Percentiles rank a stretch among this genome's conserved stretches.
Conservation (phyloP, 2,329 filamentous ascomycete species). For the Colletotrichum magnum region DNA sequence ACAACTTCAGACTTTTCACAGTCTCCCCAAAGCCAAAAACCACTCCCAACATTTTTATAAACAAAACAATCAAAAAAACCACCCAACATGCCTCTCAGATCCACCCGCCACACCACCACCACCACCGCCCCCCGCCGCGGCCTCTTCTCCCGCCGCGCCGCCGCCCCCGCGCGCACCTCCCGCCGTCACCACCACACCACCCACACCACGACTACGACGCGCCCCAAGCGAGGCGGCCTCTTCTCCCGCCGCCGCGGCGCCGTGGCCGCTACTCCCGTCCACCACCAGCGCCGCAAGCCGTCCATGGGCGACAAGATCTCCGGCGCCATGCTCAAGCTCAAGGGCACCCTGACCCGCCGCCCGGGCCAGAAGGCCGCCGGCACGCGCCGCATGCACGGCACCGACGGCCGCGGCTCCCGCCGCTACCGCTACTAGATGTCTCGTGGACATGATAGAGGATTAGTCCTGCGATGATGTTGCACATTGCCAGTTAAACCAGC, state of each 20-base stretch:
- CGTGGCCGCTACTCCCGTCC: slow-evolving; percentile 52
- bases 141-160: slow-evolving; percentile 46
- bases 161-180: slow-evolving; percentile 41
- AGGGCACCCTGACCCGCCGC: slow-evolving; percentile 76
- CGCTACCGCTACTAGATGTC: slow-evolving; percentile 42
- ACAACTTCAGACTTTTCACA: slow-evolving; percentile 28
- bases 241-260: slow-evolving; percentile 54
- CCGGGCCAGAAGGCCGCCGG: slow-evolving; percentile 79
- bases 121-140: slow-evolving; percentile 40
- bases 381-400: slow-evolving; percentile 80
- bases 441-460: not conserved
- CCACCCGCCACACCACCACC: slow-evolving; percentile 42
- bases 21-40: slow-evolving; percentile 15
- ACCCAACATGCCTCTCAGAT: slow-evolving; percentile 52
- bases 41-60: not conserved
- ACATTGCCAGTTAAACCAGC: not conserved
- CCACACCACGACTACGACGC: slow-evolving; percentile 58
- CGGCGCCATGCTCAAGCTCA: slow-evolving; percentile 81
- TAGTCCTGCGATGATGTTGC: no score
- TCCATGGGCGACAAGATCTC: slow-evolving; percentile 83
- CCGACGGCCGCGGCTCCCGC: slow-evolving; percentile 75
- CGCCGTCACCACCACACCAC: slow-evolving; percentile 43
- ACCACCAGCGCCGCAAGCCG: slow-evolving; percentile 77
- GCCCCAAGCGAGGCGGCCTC: slow-evolving; percentile 56
- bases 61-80: slow-evolving; percentile 17